phyloP scores from a whole-genome alignment of 768 basidiomycete genomes.

The Pleurotus salmoneostramineus region DNA sequence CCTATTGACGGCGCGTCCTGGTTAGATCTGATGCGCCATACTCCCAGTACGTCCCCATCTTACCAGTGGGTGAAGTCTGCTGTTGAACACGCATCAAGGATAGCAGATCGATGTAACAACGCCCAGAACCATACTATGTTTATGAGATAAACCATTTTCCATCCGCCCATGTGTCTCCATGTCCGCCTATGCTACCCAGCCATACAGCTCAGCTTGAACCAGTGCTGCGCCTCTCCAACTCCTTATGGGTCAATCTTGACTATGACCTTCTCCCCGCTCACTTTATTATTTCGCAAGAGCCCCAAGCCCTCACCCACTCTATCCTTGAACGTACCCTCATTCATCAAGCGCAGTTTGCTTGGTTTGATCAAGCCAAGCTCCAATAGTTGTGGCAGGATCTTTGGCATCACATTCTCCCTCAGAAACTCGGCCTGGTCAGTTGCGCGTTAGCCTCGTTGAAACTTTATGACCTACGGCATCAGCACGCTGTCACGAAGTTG shows the following conservation, averaged over 20 bases:
- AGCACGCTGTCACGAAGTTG: constrained; percentile 34
- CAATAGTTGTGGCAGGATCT: constrained; percentile 40
- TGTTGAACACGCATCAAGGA: constrained; percentile 38
- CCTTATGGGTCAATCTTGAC: constrained; percentile 1
- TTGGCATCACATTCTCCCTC: constrained; percentile 40
- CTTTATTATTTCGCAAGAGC: constrained; percentile 40
- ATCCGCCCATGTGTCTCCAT: neutral
- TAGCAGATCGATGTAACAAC: constrained; percentile 44
- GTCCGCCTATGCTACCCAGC: too few relatives aligned
- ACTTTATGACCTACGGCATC: neutral
- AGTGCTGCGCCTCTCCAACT: neutral
- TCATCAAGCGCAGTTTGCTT: constrained; percentile 33
- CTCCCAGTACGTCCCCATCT: constrained; percentile 43
- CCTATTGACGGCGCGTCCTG: neutral
- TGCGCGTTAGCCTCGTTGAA: neutral
- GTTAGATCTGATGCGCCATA: constrained; percentile 48
- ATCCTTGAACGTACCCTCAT: constrained; percentile 37
- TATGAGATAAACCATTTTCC: constrained; percentile 18
- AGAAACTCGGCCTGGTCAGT: constrained; percentile 32
- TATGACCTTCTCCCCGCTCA: constrained; percentile 35
- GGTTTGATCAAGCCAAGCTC: constrained; percentile 35
- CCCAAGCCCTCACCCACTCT: constrained; percentile 38
- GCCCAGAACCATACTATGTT: constrained; percentile 49
- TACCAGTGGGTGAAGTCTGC: constrained; percentile 44
- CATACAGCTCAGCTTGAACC: too few relatives aligned